Percentiles rank a stretch among this genome's conserved stretches.
Evolutionary conservation across 2,329 filamentous ascomycete species (phyloP).

Genomic region (Zelopaecilomyces penicillatus): DNA sequence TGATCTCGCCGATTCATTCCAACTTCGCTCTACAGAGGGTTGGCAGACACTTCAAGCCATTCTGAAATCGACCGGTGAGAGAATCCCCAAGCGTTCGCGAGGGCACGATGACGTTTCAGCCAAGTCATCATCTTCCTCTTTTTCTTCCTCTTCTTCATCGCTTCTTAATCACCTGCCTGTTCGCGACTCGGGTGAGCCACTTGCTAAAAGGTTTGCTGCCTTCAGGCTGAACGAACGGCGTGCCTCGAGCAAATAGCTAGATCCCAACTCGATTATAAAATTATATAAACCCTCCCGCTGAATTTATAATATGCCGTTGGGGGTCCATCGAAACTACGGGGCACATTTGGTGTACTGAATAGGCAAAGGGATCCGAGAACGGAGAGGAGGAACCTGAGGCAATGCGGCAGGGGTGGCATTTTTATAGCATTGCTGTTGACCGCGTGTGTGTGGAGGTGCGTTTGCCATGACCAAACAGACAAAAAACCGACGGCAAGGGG

Average conservation of each 20-base stretch:
- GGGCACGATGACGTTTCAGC: constrained; percentile 27
- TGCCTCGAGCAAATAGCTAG: constrained; percentile 7
- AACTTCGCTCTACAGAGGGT: constrained; percentile 77
- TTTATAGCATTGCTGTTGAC: no score
- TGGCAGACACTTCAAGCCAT: constrained; percentile 94
- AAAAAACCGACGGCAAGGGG: no score
- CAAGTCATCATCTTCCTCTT: constrained; percentile 14
- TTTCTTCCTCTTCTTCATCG: constrained; percentile 18
- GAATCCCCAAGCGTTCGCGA: constrained; percentile 67
- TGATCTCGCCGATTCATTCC: constrained; percentile 70
- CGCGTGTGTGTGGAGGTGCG: no score
- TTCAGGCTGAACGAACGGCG: constrained; percentile 49
- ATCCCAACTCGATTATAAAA: no score
- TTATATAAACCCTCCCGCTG: no score
- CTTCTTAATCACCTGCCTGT: constrained; percentile 17
- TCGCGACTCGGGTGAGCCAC: constrained; percentile 40
- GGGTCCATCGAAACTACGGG: no score
- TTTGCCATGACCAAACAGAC: no score
- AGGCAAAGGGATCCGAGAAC: no score
- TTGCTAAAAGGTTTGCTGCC: constrained; percentile 60
- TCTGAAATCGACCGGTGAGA: constrained; percentile 95
- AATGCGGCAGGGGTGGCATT: no score
- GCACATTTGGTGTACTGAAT: no score
- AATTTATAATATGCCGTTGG: no score
- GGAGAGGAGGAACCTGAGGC: no score